phyloP scores from a whole-genome alignment of 1,284 basidiomycete genomes.

The Fomitopsis betulina region DNA sequence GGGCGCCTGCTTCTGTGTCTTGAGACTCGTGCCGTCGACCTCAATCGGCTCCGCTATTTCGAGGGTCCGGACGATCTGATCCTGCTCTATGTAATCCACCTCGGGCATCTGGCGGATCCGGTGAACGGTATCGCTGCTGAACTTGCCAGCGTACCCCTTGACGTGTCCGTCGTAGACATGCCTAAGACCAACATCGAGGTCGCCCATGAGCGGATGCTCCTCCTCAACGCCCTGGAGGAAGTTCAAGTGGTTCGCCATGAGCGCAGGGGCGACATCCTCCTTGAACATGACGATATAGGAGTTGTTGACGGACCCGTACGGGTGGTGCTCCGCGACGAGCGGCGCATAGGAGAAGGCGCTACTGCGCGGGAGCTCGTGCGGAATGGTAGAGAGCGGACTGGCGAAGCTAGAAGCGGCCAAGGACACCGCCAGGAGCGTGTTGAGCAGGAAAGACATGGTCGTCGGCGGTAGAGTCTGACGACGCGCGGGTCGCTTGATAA shows the following conservation, averaged over 20 bases:
- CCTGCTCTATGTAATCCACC: slow-evolving; percentile 90
- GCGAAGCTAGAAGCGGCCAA: slow-evolving; percentile 37
- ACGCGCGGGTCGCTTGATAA: slow-evolving; percentile 16
- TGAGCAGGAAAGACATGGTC: slow-evolving; percentile 39
- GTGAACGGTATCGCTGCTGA: slow-evolving; percentile 72
- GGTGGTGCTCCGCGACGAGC: slow-evolving; percentile 46
- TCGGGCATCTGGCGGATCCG: slow-evolving; percentile 85
- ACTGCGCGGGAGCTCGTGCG: slow-evolving; percentile 35
- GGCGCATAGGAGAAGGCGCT: slow-evolving; percentile 55
- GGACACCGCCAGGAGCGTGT: slow-evolving; percentile 39
- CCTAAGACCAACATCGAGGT: slow-evolving; percentile 43
- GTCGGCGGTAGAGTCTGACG: slow-evolving; percentile 17
- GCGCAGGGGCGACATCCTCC: slow-evolving; percentile 51
- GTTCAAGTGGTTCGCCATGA: slow-evolving; percentile 72
- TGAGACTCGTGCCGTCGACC: slow-evolving; percentile 65
- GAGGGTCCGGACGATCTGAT: slow-evolving; percentile 82
- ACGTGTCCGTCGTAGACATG: slow-evolving; percentile 73
- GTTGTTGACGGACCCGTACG: slow-evolving; percentile 75
- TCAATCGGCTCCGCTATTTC: slow-evolving; percentile 75
- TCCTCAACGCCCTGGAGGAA: slow-evolving; percentile 59
- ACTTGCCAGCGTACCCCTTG: slow-evolving; percentile 85
- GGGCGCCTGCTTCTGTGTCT: slow-evolving; percentile 74
- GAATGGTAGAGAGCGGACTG: slow-evolving; percentile 64
- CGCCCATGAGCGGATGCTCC: slow-evolving; percentile 43
- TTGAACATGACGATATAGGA: slow-evolving; percentile 91